These are phyloP conservation scores for Plectranthus barbatus DNA, from an alignment of 257 asterid species.

Conservation along the genomic window DNA sequence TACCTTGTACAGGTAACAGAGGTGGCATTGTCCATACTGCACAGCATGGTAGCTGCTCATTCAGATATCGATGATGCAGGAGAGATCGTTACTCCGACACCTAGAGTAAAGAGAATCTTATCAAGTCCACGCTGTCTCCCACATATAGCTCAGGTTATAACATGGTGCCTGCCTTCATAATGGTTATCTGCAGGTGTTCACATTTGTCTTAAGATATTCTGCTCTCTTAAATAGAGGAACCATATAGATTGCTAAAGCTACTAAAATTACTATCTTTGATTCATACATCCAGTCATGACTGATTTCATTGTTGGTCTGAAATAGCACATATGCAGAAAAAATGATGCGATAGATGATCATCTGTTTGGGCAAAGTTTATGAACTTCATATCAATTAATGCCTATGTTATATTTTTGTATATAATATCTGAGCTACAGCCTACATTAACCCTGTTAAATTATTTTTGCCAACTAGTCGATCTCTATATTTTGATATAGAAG, in stretches of 20 bases:
- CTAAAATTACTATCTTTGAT: background rate
- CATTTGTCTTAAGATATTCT: background rate
- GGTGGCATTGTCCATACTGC: conserved; percentile 80
- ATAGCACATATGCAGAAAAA: background rate
- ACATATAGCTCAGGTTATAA: conserved; percentile 88
- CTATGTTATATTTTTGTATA: background rate
- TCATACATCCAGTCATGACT: background rate
- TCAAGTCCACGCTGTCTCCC: conserved; percentile 95
- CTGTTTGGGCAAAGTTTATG: background rate
- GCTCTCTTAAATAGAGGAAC: background rate
- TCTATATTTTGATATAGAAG: background rate
- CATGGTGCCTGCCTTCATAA: background rate
- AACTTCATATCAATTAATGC: no score
- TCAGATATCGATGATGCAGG: conserved; percentile 99
- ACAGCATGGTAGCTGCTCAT: conserved; percentile 96
- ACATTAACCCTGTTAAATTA: background rate
- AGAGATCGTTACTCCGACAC: conserved; percentile 95
- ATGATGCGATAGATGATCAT: no score
- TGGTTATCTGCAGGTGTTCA: conserved; percentile 1
- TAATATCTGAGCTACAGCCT: background rate
- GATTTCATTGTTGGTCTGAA: conserved; percentile 2
- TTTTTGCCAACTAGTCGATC: background rate
- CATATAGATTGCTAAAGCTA: background rate
- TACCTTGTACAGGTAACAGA: conserved; percentile 71
- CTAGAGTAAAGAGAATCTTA: conserved; percentile 86